A percentile compares a stretch with the other conserved stretches of the same genome.
These are phyloP conservation scores for Aspergillus brasiliensis DNA, from an alignment of 2,329 filamentous ascomycete genomes.

Conservation along the genomic window DNA sequence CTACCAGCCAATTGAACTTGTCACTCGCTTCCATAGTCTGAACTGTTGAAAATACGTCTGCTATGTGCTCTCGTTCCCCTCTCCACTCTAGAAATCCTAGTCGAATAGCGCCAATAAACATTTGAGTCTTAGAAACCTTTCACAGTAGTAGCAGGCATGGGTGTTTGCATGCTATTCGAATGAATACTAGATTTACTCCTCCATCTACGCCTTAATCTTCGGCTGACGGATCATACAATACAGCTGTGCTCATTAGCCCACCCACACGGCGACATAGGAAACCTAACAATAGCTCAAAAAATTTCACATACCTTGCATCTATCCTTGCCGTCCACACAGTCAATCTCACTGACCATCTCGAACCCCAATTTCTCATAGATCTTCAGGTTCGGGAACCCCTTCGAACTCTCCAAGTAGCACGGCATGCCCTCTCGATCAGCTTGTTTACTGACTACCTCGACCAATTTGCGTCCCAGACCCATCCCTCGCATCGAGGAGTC, in stretches of 20 bases:
- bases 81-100: no score
- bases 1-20: no score
- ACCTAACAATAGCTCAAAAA: neutral
- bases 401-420: constrained; percentile 72
- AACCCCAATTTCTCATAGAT: constrained; percentile 75
- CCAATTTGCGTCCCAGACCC: constrained; percentile 66
- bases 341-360: constrained; percentile 63
- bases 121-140: no score
- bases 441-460: constrained; percentile 62
- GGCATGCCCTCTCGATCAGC: constrained; percentile 66
- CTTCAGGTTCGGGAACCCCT: constrained; percentile 66
- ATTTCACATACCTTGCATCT: constrained; percentile 49
- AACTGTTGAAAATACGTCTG: no score
- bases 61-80: no score
- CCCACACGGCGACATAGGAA: neutral
- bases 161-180: no score
- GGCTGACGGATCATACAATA: constrained; percentile 29
- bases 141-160: no score
- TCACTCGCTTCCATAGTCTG: no score
- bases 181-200: no score
- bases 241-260: constrained; percentile 17
- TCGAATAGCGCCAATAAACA: no score
- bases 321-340: constrained; percentile 65
- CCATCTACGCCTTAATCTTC: constrained; percentile 8
- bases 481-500: constrained; percentile 65